Evolutionary conservation across 805 yeast species (phyloP).

Genomic region (Barnettozyma vustinii): DNA sequence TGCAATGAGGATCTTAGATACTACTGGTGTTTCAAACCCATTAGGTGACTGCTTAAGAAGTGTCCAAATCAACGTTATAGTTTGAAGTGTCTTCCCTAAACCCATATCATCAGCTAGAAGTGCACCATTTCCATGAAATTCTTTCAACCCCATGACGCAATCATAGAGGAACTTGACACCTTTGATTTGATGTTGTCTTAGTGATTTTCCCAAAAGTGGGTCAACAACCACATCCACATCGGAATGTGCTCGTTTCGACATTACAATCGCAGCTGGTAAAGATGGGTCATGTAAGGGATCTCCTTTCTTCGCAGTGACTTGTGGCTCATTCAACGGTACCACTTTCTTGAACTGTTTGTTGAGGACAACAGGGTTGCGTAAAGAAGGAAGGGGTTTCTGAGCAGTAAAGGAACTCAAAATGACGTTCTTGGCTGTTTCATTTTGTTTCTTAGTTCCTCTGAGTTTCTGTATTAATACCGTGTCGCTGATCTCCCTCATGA

Average conservation of each 20-base stretch:
- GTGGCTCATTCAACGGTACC: slow-evolving; percentile 17
- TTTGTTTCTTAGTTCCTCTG: slow-evolving; percentile 6
- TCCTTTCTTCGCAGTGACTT: slow-evolving; percentile 9
- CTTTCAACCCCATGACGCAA: slow-evolving; percentile 68
- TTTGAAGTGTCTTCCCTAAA: slow-evolving; percentile 81
- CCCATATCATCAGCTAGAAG: slow-evolving; percentile 98
- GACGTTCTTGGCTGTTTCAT: not conserved
- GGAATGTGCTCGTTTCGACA: slow-evolving; percentile 29
- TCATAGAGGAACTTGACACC: slow-evolving; percentile 81
- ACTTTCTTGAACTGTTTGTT: slow-evolving; percentile 24
- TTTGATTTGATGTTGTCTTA: slow-evolving; percentile 84
- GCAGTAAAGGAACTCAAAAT: not conserved
- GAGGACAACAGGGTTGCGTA: slow-evolving; percentile 7
- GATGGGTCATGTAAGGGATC: slow-evolving; percentile 37
- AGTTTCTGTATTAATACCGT: slow-evolving; percentile 18
- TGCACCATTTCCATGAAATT: slow-evolving; percentile 57
- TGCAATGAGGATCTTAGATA: slow-evolving; percentile 65
- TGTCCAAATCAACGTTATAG: slow-evolving; percentile 83
- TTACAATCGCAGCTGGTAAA: slow-evolving; percentile 33
- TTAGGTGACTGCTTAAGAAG: slow-evolving; percentile 56
- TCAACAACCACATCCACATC: slow-evolving; percentile 53
- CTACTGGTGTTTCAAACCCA: slow-evolving; percentile 31
- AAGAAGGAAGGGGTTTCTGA: not conserved
- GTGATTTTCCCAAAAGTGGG: slow-evolving; percentile 42
- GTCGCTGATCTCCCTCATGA: slow-evolving; percentile 42